Evolutionary conservation across 495 filamentous ascomycete species (phyloP), one percentile per base, ranked within the genome.

Genomic region (Hypomontagnella monticulosa): DNA sequence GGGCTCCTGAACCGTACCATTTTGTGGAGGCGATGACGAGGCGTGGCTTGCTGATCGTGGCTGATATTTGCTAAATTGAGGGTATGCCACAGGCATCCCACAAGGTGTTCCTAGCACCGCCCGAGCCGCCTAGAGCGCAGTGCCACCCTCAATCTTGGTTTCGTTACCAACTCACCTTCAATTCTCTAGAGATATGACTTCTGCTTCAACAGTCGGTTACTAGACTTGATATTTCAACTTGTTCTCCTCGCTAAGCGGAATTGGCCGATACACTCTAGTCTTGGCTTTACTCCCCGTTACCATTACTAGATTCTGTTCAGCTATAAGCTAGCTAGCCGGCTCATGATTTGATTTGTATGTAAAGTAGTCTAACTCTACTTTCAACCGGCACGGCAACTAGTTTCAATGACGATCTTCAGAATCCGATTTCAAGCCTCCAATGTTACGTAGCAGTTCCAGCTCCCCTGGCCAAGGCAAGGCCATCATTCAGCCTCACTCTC

Each of bases 21-120:
- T 61, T 43, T 44, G 38, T 56, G 57, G 67, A 61, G 62, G 67
- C 67, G 67, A 70, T 70, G 67, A 70, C 67, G 67, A 66, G 67
- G 67, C 67, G 67, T 70, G 61, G 62, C 67, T 70, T 66, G 46
- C 53, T 57, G 34, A 66, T 54, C 38, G 61, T 70, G 61, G 67
- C 67, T 66, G 61, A 57, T 46, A 62, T 41, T 54, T 32, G 36
- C 44, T 64, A 64, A 59, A 47, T 48, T n/a, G n/a, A 23, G 52
- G 44, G 58, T 32, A 12, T 36, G 33, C 12, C 14, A 20, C 15
- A 42, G 59, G 50, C 36, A 41, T 18, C 42, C 7, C 20, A 46
- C 23, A 27, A 27, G 23, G 23, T 27, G 6, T 40, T 51, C 11
- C 42, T 47, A 16, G 50, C 50, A 47, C 37, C 41, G 59, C 50